Conservation (phyloP, 2,329 filamentous ascomycete species). For the Incumbomyces lentus region DNA sequence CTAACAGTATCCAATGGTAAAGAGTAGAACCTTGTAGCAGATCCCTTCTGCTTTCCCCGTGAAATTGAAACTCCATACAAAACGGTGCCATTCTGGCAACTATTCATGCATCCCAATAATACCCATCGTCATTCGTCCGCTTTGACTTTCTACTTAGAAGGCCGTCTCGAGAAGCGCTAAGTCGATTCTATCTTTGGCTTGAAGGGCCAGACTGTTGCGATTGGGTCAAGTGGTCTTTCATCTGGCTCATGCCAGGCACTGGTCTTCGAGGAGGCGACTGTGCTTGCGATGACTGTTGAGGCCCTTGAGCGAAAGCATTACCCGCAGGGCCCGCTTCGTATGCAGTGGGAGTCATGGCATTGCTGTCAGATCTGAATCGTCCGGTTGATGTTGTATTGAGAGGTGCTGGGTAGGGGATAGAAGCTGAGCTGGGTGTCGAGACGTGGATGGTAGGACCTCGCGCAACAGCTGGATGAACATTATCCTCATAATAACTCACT, state of each 20-base stretch:
- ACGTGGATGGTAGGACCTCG: neutral
- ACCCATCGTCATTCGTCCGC: too few species aligned
- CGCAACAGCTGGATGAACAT: neutral
- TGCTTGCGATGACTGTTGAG: constrained; percentile 10
- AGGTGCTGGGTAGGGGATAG: constrained; percentile 1
- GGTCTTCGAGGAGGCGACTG: constrained; percentile 10
- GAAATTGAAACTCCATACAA: too few species aligned
- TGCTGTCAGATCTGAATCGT: neutral
- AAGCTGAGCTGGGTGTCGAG: neutral
- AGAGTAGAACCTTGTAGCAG: too few species aligned
- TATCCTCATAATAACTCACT: constrained; percentile 19
- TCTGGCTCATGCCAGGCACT: constrained; percentile 16
- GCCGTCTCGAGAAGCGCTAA: neutral
- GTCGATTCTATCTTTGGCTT: constrained; percentile 4
- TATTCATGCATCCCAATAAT: constrained; percentile 3
- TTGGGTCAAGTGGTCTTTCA: constrained; percentile 13
- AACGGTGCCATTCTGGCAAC: neutral
- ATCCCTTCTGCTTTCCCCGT: too few species aligned
- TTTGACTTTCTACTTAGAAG: too few species aligned
- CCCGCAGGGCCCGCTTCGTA: constrained; percentile 11
- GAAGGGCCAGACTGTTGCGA: neutral
- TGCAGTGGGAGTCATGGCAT: neutral
- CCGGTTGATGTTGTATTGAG: neutral
- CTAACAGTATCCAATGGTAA: too few species aligned
- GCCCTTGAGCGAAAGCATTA: constrained; percentile 19